Evolutionary conservation across 805 yeast genomes (phyloP).

Genomic region (Maudiozyma barnettii): DNA sequence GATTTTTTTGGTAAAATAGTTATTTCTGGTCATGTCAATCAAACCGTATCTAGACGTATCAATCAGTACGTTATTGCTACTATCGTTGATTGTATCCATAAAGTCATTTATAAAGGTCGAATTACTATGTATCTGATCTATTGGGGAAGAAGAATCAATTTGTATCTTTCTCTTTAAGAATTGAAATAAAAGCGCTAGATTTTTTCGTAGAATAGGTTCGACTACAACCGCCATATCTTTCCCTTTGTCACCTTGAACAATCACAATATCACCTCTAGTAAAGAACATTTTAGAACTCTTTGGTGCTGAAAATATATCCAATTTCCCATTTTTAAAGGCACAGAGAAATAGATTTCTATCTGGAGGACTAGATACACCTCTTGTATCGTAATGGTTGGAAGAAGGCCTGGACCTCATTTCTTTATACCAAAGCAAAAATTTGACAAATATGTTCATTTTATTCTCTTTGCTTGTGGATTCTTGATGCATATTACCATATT

Average conservation of each 20-base stretch:
- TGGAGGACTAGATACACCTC: conserved; percentile 10
- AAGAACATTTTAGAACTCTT: conserved; percentile 51
- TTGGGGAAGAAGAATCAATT: conserved; percentile 29
- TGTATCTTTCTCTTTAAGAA: conserved; percentile 68
- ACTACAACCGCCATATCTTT: conserved; percentile 67
- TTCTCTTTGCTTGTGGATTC: not conserved
- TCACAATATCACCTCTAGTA: conserved; percentile 54
- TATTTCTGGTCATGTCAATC: not conserved
- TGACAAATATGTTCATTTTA: not conserved
- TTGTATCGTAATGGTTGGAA: not conserved
- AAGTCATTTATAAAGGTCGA: conserved; percentile 22
- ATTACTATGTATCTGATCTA: conserved; percentile 23
- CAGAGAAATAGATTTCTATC: conserved; percentile 36
- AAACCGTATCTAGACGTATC: not conserved
- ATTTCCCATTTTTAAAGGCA: conserved; percentile 52
- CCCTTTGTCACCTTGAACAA: conserved; percentile 79
- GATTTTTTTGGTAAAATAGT: conserved; percentile 49
- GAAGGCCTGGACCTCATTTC: not conserved
- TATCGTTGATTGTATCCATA: not conserved
- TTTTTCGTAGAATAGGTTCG: conserved; percentile 52
- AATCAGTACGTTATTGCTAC: not conserved
- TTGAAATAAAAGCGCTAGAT: conserved; percentile 61
- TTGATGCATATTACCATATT: not conserved
- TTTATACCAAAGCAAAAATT: not conserved
- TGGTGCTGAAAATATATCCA: conserved; percentile 62